Base-by-base conservation (phyloP, 2,329 filamentous ascomycete species). In the Stromatinia cepivora region DNA sequence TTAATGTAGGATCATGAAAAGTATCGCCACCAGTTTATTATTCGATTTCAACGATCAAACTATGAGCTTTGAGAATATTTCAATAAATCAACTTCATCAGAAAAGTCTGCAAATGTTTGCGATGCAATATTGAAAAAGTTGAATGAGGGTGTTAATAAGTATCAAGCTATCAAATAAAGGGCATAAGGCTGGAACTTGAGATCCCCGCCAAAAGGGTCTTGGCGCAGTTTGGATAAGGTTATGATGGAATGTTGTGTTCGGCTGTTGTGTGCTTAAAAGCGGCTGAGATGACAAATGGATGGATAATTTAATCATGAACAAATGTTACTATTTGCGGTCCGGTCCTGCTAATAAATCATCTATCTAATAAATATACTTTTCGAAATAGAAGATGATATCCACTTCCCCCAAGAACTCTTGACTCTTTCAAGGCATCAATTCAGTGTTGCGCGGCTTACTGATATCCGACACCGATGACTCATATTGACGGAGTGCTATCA, bases 371-470 rank as follows among this genome's bases (percentile, higher is more conserved):
- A 6, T 4, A 50, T 10, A 4, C 15, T 3, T 15, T 25, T 25
- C 59, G 31, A 50, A 34, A 52, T 39, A 36, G 31, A 25, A 10
- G 31, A 48, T n/a, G 22, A 36, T 52, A 39, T 22, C 45, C 20
- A 20, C 11, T 7, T 22, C 39, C 25, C 2, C 7, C 36, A 39
- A 59, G n/a, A n/a, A n/a, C n/a, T n/a, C n/a, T n/a, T n/a, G n/a
- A 28, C 4, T 36, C 9, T 52, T 52, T 39, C 61, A 50, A 63
- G 46, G 61, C 61, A 52, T 25, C 62, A 42, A 28, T 42, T 42
- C 31, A 9, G 62, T 31, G 45, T 42, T 64, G 48, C 34, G 62
- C n/a, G 48, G 62, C 62, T 53, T 53, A 65, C 34, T 39, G 28
- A 63, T 36, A 61, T 28, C 7, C 3, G 17, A 7, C 31, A 48